Evolutionary conservation across 148 eudicot species (phyloP).

Genomic region (Fagopyrum homotropicum): DNA sequence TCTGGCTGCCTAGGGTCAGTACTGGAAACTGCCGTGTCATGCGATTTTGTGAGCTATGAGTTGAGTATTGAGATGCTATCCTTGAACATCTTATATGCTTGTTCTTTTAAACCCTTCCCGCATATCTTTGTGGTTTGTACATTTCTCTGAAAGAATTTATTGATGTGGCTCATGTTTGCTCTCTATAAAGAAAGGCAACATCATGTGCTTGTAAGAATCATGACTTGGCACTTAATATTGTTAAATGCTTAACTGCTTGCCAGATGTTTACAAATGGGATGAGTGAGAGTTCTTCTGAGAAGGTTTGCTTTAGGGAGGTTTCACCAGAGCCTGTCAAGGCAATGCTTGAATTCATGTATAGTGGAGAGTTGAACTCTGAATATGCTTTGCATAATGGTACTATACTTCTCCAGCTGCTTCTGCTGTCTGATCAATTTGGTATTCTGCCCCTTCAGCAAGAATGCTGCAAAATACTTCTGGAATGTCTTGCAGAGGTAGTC

Average conservation of each 20-base stretch:
- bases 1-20: not conserved
- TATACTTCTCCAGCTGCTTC: conserved; percentile 72
- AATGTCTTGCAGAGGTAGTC: conserved; percentile 83
- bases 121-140: no score
- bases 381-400: conserved; percentile 33
- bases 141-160: no score
- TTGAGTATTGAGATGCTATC: not conserved
- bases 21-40: not conserved
- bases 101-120: not conserved
- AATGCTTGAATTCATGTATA: conserved; percentile 75
- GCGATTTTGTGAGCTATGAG: not conserved
- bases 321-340: conserved; percentile 57
- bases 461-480: conserved; percentile 78
- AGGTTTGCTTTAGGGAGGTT: conserved; percentile 58
- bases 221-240: not conserved
- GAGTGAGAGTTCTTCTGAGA: conserved; percentile 67
- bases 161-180: no score
- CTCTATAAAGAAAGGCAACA: not conserved
- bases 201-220: not conserved
- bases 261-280: conserved; percentile 98
- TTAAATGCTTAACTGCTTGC: not conserved
- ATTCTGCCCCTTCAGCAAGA: conserved; percentile 78
- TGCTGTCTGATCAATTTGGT: conserved; percentile 79
- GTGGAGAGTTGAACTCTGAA: conserved; percentile 49
- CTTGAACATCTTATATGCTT: not conserved